Evolutionary conservation across 78 protist species (phyloP), one percentile per base, ranked within the genome.

Genomic region (Protostelium mycophagum): DNA sequence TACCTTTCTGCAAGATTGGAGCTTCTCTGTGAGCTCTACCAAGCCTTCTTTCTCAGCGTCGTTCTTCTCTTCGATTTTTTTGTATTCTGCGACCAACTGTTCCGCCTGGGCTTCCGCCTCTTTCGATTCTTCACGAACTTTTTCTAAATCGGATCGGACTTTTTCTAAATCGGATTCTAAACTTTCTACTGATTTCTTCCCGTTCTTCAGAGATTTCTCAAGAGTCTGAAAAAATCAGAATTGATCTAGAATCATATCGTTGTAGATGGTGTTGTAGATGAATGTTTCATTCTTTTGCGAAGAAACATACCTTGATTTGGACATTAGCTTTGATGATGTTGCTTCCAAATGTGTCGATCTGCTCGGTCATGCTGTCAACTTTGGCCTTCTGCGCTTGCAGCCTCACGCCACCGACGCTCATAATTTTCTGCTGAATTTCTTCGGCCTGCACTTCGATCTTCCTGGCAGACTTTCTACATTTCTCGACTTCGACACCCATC

Each of bases 371-470:
- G 1, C 38, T 35, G 35, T 91, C 93, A 28, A 94, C 96, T 92
- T 92, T 92, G 29, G 85, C 28, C 39, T 94, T 88, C 38, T 88
- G 94, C 10, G 37, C 87, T 28, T 85, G 85, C 28, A 97, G 85
- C 36, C 28, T 0, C 28, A 86, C 10, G 51, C 98, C 97, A 35
- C 98, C 97, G 9, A 91, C 89, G 37, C 89, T 88, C 23, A 93
- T 23, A 34, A 97, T 90, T 87, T 87, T 0, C 51, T 90, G 90
- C 90, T 94, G 93, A 88, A 94, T 84, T 1, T 38, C 86, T 39
- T 63, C 87, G 29, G 96, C 86, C 34, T 0, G 84, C 34, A 28
- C 35, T 85, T 89, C 90, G 31, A 89, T 0, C 28, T 83, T 86
- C 28, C 85, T 89, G 29, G 88, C 86, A 31, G 38, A 38, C 25